A percentile compares a stretch with the other conserved stretches of the same genome.
Evolutionary conservation across 106 monocot genomes (phyloP).

Genomic region (Narthecium ossifragum): DNA sequence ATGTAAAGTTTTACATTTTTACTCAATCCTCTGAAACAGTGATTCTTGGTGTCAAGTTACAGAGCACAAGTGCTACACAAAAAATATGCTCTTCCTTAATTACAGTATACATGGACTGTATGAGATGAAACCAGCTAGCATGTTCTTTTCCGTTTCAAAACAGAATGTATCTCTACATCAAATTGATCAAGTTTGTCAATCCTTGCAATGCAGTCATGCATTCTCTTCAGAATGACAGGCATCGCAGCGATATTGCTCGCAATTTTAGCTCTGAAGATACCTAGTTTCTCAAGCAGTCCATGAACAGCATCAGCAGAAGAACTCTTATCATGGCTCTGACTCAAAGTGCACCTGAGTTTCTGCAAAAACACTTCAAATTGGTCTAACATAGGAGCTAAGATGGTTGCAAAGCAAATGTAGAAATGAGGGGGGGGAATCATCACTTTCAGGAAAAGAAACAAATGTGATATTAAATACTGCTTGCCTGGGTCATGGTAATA

Average conservation of each 20-base stretch:
- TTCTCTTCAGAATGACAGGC: conserved; percentile 47
- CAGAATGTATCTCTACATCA: conserved; percentile 33
- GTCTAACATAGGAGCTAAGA: not conserved
- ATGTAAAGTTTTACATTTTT: too few species aligned
- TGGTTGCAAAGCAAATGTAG: not conserved
- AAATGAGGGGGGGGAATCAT: too few species aligned
- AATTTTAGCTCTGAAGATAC: conserved; percentile 30
- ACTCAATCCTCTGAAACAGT: too few species aligned
- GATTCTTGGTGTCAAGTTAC: too few species aligned
- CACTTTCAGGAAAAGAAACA: too few species aligned
- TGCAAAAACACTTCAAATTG: conserved; percentile 1
- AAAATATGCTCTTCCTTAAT: not conserved
- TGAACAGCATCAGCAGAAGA: conserved; percentile 27
- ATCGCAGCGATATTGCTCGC: conserved; percentile 33
- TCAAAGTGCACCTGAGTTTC: conserved; percentile 2
- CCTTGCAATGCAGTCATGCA: conserved; percentile 54
- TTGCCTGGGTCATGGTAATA: too few species aligned
- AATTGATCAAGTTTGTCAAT: conserved; percentile 30
- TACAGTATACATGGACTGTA: not conserved
- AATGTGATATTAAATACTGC: too few species aligned
- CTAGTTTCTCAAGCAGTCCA: conserved; percentile 33
- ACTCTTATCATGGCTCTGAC: not conserved
- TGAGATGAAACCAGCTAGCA: not conserved
- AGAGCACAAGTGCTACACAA: conserved; percentile 4
- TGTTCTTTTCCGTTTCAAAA: conserved; percentile 28